Conservation (phyloP, 345 rosid species). For the Linum usitatissimum region DNA sequence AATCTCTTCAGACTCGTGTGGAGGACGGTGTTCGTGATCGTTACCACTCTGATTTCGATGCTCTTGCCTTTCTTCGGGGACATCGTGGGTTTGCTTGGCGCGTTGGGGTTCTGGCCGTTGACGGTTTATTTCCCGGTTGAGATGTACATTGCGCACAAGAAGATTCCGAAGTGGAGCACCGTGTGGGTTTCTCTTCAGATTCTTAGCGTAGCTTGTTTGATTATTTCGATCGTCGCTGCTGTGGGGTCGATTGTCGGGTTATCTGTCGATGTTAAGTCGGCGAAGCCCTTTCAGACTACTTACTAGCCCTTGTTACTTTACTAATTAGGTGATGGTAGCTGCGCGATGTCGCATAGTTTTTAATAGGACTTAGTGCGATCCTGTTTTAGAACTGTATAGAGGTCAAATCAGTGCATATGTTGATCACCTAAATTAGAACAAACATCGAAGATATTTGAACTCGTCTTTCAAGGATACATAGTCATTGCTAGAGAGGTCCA, state of each 20-base stretch:
- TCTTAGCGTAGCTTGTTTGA: not conserved
- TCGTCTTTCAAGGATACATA: too few relatives aligned
- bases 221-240: not conserved
- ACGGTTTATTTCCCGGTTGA: not conserved
- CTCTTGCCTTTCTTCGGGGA: not conserved
- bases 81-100: not conserved
- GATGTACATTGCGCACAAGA: not conserved
- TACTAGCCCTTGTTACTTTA: too few relatives aligned
- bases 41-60: not conserved
- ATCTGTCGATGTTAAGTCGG: not conserved
- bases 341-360: too few relatives aligned
- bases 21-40: not conserved
- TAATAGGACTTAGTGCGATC: too few relatives aligned
- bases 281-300: not conserved
- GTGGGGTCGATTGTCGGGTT: not conserved
- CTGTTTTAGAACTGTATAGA: too few relatives aligned
- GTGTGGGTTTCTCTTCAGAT: not conserved
- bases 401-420: too few relatives aligned
- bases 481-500: too few relatives aligned
- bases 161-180: not conserved
- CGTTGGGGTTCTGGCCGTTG: not conserved
- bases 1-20: not conserved
- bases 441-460: too few relatives aligned
- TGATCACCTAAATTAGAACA: too few relatives aligned
- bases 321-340: too few relatives aligned